Base-by-base conservation (phyloP, 305 asterid species). In the Rubia balearica region DNA sequence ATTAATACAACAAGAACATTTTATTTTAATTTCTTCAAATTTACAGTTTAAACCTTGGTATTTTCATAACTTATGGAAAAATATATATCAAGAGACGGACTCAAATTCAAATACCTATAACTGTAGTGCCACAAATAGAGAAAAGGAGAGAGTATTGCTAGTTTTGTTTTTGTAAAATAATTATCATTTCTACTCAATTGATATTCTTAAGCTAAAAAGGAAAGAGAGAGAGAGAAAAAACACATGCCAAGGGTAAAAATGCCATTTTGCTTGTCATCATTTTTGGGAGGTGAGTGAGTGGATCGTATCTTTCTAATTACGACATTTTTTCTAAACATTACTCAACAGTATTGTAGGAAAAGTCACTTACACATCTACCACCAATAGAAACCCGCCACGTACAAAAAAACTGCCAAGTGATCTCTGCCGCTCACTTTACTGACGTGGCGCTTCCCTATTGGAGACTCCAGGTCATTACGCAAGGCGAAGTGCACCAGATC, bases 311-410 rank as follows among this genome's bases (percentile, higher is more conserved):
- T 61, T 62, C 13, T 21, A 38, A 12, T 17, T 12, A 64, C 33
- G 68, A 17, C 24, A 64, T 12, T n/a, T n/a, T 16, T 17, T 13
- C 22, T 33, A 27, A 30, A 5, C 48, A 38, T 64, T n/a, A 63
- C 21, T 49, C 49, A 5, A 27, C 68, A 45, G 49, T 40, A 10
- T 40, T 2, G 49, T 4, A 4, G 51, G 12, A 17, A 1, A 41
- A 65, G 69, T 65, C 27, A 27, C 30, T 51, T 19, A 46, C 61
- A 61, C 24, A 40, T 22, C 38, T 13, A 24, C 40, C 27, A 64
- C 75, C 56, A 71, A 38, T 72, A 22, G 27, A 3, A 33, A 63
- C 0, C 12, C 10, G 43, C 11, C 70, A 72, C 70, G 70, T 62
- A 36, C 19, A 62, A 17, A 30, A 33, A 27, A 24, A 33, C 3